A percentile compares a stretch with the other conserved stretches of the same genome.
These are phyloP conservation scores for Chrysosporium keratinophilum DNA, from an alignment of 2,329 filamentous ascomycete genomes.

Conservation along the genomic window DNA sequence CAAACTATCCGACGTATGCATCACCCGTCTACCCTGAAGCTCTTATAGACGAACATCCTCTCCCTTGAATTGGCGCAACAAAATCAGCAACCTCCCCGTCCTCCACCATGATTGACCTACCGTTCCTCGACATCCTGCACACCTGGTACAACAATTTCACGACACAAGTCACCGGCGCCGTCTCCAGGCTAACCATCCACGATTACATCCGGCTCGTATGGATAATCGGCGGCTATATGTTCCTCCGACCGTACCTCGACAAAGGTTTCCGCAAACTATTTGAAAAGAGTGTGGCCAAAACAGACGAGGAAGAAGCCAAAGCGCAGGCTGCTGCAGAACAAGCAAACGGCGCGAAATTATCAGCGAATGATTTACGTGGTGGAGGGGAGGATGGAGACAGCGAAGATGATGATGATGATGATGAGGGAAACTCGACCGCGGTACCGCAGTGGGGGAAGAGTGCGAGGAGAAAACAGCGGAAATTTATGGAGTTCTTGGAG, in stretches of 20 bases:
- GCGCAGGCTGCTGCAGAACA: constrained; percentile 35
- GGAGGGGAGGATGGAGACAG: constrained; percentile 41
- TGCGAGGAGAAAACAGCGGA: constrained; percentile 58
- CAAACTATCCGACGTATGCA: no score
- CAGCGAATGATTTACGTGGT: constrained; percentile 55
- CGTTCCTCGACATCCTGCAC: background rate
- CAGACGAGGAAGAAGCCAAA: constrained; percentile 53
- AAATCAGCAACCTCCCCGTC: no score
- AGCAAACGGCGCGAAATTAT: constrained; percentile 42
- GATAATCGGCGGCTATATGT: constrained; percentile 61
- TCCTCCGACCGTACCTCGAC: constrained; percentile 64
- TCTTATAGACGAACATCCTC: no score
- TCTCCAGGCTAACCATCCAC: constrained; percentile 35
- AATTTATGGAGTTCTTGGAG: constrained; percentile 54
- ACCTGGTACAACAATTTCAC: constrained; percentile 24
- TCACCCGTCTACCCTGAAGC: no score
- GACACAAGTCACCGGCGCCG: constrained; percentile 34
- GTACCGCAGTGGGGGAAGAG: constrained; percentile 57
- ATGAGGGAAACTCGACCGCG: constrained; percentile 37
- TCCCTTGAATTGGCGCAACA: no score
- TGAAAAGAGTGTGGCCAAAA: constrained; percentile 25
- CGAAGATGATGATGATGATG: constrained; percentile 35
- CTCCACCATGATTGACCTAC: no score
- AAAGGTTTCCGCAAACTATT: constrained; percentile 52
- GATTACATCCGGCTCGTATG: constrained; percentile 57